A percentile compares a stretch with the other conserved stretches of the same genome.
These are phyloP conservation scores for Emericellopsis terricola DNA, from an alignment of 495 filamentous ascomycete species.

Conservation along the genomic window DNA sequence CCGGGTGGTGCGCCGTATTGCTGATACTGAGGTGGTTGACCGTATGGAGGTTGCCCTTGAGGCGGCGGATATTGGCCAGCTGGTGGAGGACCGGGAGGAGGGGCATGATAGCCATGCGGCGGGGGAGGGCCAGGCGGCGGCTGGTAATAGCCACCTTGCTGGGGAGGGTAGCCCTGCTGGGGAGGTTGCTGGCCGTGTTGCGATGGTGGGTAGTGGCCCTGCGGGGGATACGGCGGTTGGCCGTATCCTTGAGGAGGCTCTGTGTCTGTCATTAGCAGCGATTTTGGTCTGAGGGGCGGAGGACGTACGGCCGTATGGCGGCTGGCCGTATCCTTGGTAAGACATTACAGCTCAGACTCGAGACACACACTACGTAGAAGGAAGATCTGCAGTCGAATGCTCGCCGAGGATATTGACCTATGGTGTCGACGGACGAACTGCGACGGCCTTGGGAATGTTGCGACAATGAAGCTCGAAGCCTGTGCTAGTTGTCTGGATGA, in stretches of 20 bases:
- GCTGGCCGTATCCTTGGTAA: constrained; percentile 4
- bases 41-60: constrained; percentile 2
- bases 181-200: constrained; percentile 18
- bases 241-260: constrained; percentile 11
- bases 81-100: constrained; percentile 20
- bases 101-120: constrained; percentile 12
- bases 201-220: constrained; percentile 8
- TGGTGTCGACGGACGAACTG: too few relatives aligned
- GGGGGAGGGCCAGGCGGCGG: constrained; percentile 13
- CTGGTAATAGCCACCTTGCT: constrained; percentile 8
- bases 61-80: constrained; percentile 7
- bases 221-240: constrained; percentile 7
- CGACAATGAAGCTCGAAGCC: too few relatives aligned
- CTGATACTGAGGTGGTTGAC: constrained; percentile 8
- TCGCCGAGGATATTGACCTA: too few relatives aligned
- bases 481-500: too few relatives aligned
- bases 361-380: too few relatives aligned
- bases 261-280: constrained; percentile 6
- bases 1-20: constrained; percentile 14
- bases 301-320: constrained; percentile 5
- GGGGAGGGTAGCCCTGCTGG: too few relatives aligned
- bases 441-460: too few relatives aligned
- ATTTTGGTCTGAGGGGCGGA: background rate
- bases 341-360: too few relatives aligned
- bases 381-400: too few relatives aligned